Evolutionary conservation across 179 eudicot species (phyloP).

Genomic region (Beta macrorhiza): DNA sequence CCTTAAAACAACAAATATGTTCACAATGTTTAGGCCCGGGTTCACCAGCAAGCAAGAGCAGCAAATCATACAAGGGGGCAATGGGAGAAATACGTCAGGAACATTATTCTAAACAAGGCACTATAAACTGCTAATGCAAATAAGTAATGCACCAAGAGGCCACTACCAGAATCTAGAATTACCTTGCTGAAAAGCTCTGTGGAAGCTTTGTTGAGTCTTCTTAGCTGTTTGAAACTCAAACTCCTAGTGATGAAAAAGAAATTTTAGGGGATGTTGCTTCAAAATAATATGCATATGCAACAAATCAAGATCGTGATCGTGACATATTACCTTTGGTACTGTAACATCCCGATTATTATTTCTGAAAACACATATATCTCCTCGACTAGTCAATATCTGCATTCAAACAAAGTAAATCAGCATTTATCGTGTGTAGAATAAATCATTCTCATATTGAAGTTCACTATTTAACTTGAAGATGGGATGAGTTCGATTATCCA

Average conservation of each 20-base stretch:
- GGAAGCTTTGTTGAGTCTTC: conserved; percentile 65
- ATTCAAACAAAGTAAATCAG: conserved; percentile 18
- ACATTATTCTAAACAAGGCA: neutral
- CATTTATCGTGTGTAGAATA: neutral
- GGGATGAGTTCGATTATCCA: neutral
- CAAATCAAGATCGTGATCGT: conserved; percentile 12
- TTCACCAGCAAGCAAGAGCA: conserved; percentile 77
- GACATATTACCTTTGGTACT: conserved; percentile 58
- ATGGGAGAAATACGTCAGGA: neutral
- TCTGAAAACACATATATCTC: conserved; percentile 67
- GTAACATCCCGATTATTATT: conserved; percentile 73
- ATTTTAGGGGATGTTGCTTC: neutral
- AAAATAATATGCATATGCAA: conserved; percentile 6
- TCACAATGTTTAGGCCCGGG: conserved; percentile 42
- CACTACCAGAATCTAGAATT: conserved; percentile 11
- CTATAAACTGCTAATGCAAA: neutral
- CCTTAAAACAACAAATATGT: conserved; percentile 51
- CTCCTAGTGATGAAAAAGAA: conserved; percentile 39
- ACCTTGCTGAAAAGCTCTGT: conserved; percentile 86
- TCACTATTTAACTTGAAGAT: neutral
- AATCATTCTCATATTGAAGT: neutral
- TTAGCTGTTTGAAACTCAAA: conserved; percentile 64
- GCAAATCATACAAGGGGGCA: conserved; percentile 13
- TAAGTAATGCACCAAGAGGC: neutral
- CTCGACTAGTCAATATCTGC: conserved; percentile 85